Evolutionary conservation across 2,329 filamentous ascomycete species (phyloP), one percentile per base, ranked within the genome.

Genomic region (Mycosphaerella arachidis): DNA sequence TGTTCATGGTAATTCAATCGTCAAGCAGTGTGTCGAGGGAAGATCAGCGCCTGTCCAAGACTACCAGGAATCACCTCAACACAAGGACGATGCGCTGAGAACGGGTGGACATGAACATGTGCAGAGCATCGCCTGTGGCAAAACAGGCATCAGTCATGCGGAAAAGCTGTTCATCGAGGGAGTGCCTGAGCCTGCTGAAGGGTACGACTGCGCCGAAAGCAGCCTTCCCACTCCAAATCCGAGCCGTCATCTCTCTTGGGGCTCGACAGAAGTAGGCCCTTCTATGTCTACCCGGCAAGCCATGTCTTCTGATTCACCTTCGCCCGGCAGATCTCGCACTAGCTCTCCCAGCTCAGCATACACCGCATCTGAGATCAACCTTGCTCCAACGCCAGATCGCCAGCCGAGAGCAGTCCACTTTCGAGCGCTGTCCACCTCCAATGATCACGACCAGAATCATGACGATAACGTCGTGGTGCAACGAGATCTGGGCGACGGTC

Each of bases 401-500:
- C 50, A 52, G 50, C 27, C 27, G 18, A 27, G 45, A 30, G 48
- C 56, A 16, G 48, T 56, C 16, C 52, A 53, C 51, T 55, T 52
- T 43, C 18, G 53, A 46, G 55, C 33, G 20, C 30, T 43, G 6
- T 54, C 52, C 2, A 46, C 24, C 30, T 31, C 29, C 20, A 35
- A 18, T 48, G 56, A 60, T 35, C 55, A 33, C 31, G 20, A 30
- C 30, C 29, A 33, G 8, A 30, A 18, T 20, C 50, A 52, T 12
- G 50, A 52, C 12, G 29, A 31, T 10, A 30, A 35, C n/a, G 35
- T 67, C 6, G 48, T 63, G 35, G 57, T 62, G n/a, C 60, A 60
- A 16, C 54, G 63, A 31, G 74, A 78, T 48, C 65, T 78, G 6
- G 72, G 72, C 7, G 60, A 71, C 7, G 68, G 74, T 51, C 74